Percentiles rank a stretch among this genome's conserved stretches.
Evolutionary conservation across 805 yeast species (phyloP).

Genomic region (Yamadazyma philogaea): DNA sequence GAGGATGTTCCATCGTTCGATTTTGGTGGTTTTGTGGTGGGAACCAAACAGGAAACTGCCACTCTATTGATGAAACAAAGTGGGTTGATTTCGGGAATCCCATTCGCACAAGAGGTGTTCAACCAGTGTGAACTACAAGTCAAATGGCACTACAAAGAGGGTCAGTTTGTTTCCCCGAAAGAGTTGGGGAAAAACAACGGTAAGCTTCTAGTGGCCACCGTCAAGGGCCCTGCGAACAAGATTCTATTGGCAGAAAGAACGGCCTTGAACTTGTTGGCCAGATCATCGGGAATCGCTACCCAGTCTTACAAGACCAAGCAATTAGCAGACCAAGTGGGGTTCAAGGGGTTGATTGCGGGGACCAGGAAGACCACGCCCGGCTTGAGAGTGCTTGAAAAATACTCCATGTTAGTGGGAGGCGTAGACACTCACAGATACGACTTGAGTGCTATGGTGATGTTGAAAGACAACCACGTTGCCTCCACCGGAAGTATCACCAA

Average conservation of each 20-base stretch:
- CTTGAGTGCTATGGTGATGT: conserved; percentile 90
- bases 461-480: conserved; percentile 91
- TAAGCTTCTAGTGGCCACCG: conserved; percentile 65
- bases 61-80: conserved; percentile 75
- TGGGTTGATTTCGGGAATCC: conserved; percentile 81
- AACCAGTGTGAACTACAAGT: conserved; percentile 67
- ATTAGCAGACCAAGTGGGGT: conserved; percentile 67
- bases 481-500: conserved; percentile 87
- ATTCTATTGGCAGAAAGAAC: conserved; percentile 83
- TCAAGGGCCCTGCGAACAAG: conserved; percentile 77
- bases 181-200: conserved; percentile 50
- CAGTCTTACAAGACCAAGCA: conserved; percentile 55
- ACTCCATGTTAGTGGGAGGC: conserved; percentile 94
- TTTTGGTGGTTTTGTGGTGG: conserved; percentile 95
- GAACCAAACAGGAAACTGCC: conserved; percentile 66
- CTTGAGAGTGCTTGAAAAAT: conserved; percentile 79
- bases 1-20: conserved; percentile 95
- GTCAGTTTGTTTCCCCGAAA: conserved; percentile 43
- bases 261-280: conserved; percentile 73
- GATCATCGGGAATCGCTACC: conserved; percentile 88
- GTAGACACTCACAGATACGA: conserved; percentile 92
- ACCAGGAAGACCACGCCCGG: conserved; percentile 99
- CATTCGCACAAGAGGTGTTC: conserved; percentile 85
- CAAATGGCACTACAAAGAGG: conserved; percentile 76
- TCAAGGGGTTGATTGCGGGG: conserved; percentile 85